Evolutionary conservation across 768 basidiomycete species (phyloP).

Genomic region (Leccinum olivaceopallidum): DNA sequence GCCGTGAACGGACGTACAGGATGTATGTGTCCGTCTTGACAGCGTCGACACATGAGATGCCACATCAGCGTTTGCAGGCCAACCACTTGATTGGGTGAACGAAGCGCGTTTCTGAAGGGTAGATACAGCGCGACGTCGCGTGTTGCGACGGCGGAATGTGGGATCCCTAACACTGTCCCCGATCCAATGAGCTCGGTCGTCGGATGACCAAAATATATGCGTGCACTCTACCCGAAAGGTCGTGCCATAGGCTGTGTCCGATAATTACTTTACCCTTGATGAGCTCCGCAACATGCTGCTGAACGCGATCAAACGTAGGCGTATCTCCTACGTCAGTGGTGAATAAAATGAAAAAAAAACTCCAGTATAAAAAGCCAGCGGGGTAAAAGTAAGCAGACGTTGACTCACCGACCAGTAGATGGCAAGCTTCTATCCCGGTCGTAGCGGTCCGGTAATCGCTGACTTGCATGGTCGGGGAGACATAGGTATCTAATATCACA

Average conservation of each 20-base stretch:
- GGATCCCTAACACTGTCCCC: conserved; percentile 69
- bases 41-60: conserved; percentile 79
- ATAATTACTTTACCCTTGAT: conserved; percentile 73
- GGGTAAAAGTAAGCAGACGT: not conserved
- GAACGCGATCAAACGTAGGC: conserved; percentile 63
- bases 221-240: conserved; percentile 61
- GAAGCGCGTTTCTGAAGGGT: conserved; percentile 74
- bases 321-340: conserved; percentile 29
- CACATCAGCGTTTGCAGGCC: conserved; percentile 80
- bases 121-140: conserved; percentile 81
- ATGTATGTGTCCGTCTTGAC: conserved; percentile 70
- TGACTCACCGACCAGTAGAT: conserved; percentile 42
- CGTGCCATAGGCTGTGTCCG: conserved; percentile 79
- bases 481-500: conserved; percentile 61
- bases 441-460: conserved; percentile 72
- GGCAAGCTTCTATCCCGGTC: conserved; percentile 51
- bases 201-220: conserved; percentile 3
- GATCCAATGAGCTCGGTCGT: conserved; percentile 16
- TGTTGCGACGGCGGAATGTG: conserved; percentile 75
- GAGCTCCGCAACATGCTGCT: conserved; percentile 61
- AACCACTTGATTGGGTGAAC: conserved; percentile 62
- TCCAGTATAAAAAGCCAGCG: not conserved
- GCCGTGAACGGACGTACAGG: conserved; percentile 51
- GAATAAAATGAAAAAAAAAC: conserved; percentile 3
- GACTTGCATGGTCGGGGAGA: conserved; percentile 64